phyloP scores from a whole-genome alignment of 2,329 filamentous ascomycete genomes.

The Conoideocrella luteorostrata region DNA sequence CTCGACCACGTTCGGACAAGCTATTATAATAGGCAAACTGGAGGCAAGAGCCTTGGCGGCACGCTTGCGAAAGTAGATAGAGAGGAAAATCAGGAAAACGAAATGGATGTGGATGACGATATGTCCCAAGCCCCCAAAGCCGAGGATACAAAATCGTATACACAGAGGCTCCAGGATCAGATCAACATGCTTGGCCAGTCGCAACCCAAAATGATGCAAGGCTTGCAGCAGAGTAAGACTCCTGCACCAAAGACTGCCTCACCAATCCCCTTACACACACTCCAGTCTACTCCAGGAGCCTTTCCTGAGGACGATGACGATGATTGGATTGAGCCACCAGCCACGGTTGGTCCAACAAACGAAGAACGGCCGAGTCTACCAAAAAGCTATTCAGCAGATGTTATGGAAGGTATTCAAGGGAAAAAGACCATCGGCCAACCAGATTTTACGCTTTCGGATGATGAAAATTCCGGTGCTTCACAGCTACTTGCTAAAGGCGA shows the following conservation, averaged over 20 bases:
- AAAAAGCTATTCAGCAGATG: constrained; percentile 56
- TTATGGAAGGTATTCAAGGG: constrained; percentile 50
- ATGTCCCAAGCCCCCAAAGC: constrained; percentile 31
- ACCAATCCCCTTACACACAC: constrained; percentile 19
- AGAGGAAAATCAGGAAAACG: constrained; percentile 43
- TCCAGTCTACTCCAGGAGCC: constrained; percentile 49
- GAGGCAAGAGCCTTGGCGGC: constrained; percentile 63
- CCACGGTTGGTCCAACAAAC: constrained; percentile 18
- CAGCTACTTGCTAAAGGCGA: neutral
- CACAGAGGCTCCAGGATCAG: constrained; percentile 84
- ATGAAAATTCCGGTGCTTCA: neutral
- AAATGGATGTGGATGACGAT: constrained; percentile 45
- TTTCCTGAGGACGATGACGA: constrained; percentile 56
- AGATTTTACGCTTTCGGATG: constrained; percentile 21
- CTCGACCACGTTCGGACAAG: constrained; percentile 66
- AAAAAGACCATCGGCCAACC: constrained; percentile 42
- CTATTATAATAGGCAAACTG: constrained; percentile 66
- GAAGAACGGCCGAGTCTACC: constrained; percentile 43
- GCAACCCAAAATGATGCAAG: constrained; percentile 39
- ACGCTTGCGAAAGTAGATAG: constrained; percentile 33
- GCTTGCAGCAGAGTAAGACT: constrained; percentile 25
- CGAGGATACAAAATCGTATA: constrained; percentile 68
- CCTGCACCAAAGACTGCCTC: constrained; percentile 23
- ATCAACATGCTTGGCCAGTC: constrained; percentile 68
- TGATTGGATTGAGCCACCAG: constrained; percentile 56